phyloP scores from a whole-genome alignment of 23 red algal genomes.

The Agarophyton chilense region DNA sequence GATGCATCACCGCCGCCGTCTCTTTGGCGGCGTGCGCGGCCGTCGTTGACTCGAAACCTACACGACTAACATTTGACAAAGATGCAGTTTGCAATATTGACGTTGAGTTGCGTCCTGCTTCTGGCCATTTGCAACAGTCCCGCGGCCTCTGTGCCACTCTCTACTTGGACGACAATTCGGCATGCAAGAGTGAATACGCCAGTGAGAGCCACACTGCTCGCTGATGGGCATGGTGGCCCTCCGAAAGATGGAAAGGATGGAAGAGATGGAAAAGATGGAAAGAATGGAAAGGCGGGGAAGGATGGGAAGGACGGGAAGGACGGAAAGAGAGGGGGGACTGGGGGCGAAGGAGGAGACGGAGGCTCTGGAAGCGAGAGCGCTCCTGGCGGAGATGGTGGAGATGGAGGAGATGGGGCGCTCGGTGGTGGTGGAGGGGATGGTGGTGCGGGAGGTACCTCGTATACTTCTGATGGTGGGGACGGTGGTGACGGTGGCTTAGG shows the following conservation, averaged over 20 bases:
- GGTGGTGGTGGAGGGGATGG: neutral
- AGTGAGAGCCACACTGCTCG: neutral
- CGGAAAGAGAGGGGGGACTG: neutral
- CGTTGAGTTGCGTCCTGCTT: too few relatives aligned
- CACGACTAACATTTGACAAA: too few relatives aligned
- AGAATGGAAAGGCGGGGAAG: neutral
- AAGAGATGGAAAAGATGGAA: neutral
- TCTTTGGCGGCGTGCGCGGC: too few relatives aligned
- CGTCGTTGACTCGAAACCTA: too few relatives aligned
- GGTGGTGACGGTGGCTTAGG: neutral
- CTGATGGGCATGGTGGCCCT: neutral
- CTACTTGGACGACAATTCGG: too few relatives aligned
- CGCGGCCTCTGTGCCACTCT: too few relatives aligned
- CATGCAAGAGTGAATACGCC: neutral
- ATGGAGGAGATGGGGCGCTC: neutral
- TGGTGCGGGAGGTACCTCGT: neutral
- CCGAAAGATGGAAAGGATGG: slow-evolving; percentile 14
- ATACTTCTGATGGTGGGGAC: neutral
- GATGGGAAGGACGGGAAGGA: slow-evolving; percentile 3
- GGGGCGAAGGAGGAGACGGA: neutral
- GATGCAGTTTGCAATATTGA: too few relatives aligned
- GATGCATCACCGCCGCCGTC: too few relatives aligned
- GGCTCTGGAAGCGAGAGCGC: neutral
- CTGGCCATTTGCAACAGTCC: too few relatives aligned
- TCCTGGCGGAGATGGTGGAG: neutral